phyloP scores from a whole-genome alignment of 495 filamentous ascomycete species.

The Podospora pseudocomata region DNA sequence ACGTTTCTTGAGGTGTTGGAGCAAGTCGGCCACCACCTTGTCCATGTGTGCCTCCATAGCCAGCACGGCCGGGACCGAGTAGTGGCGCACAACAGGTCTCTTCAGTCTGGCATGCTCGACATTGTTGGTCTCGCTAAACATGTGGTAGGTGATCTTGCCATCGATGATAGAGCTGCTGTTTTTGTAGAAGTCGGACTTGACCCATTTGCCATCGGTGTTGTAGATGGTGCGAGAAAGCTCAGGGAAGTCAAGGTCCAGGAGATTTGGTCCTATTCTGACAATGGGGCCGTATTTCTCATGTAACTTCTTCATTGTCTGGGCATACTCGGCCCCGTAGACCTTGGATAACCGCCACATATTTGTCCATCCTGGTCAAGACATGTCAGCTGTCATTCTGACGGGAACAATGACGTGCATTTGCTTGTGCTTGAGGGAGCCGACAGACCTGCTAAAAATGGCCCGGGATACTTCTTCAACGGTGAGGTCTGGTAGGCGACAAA shows the following conservation, averaged over 20 bases:
- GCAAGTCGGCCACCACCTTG: slow-evolving; percentile 28
- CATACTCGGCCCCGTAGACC: slow-evolving; percentile 26
- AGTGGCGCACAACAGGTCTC: slow-evolving; percentile 37
- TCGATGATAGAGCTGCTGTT: slow-evolving; percentile 35
- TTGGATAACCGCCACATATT: slow-evolving; percentile 32
- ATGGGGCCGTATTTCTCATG: slow-evolving; percentile 39
- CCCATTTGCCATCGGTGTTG: slow-evolving; percentile 28
- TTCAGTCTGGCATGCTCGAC: slow-evolving; percentile 35
- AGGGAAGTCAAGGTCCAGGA: slow-evolving; percentile 31
- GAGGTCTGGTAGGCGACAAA: slow-evolving; percentile 26
- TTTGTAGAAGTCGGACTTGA: slow-evolving; percentile 41
- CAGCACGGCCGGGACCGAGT: slow-evolving; percentile 36
- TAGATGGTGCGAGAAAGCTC: slow-evolving; percentile 27
- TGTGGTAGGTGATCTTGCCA: slow-evolving; percentile 38
- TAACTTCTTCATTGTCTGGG: slow-evolving; percentile 28
- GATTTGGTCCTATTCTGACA: slow-evolving; percentile 38
- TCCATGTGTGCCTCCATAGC: slow-evolving; percentile 35
- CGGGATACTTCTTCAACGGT: slow-evolving; percentile 32
- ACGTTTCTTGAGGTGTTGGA: slow-evolving; percentile 30
- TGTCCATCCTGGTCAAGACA: slow-evolving; percentile 26
- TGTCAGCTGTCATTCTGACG: slow-evolving; percentile 4
- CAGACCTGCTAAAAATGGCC: slow-evolving; percentile 30
- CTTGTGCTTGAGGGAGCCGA: background rate
- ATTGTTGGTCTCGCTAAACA: slow-evolving; percentile 36
- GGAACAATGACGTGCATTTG: background rate